Conservation (phyloP, 495 filamentous ascomycete species). For the Aspergillus mulundensis region DNA sequence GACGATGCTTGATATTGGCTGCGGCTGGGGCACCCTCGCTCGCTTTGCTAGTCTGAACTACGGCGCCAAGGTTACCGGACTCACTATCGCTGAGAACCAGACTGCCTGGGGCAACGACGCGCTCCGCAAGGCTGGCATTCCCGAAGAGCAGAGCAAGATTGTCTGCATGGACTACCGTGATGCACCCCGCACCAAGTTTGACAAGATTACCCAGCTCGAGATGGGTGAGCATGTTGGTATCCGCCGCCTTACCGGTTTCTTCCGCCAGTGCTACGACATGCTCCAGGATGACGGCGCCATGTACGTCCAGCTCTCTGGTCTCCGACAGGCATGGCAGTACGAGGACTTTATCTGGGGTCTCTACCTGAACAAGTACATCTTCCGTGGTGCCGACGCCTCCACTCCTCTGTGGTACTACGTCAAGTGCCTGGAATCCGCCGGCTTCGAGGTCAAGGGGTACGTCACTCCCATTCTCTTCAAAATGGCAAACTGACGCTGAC, state of each 20-base stretch:
- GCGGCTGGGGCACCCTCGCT: conserved; percentile 67
- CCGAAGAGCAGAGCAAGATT: conserved; percentile 57
- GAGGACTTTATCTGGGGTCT: conserved; percentile 72
- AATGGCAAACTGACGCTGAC: not conserved
- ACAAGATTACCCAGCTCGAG: conserved; percentile 69
- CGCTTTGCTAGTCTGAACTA: conserved; percentile 62
- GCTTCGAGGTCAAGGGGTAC: conserved; percentile 52
- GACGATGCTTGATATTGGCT: conserved; percentile 63
- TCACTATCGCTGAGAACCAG: conserved; percentile 67
- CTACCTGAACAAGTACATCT: conserved; percentile 76
- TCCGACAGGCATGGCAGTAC: conserved; percentile 68
- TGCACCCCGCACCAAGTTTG: conserved; percentile 55
- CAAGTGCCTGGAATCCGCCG: conserved; percentile 60
- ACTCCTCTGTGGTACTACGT: conserved; percentile 63
- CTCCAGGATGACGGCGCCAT: conserved; percentile 67
- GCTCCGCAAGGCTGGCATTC: conserved; percentile 54
- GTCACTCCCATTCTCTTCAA: not conserved
- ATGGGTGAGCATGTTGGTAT: conserved; percentile 74
- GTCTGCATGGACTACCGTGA: conserved; percentile 69
- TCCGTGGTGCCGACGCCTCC: conserved; percentile 67
- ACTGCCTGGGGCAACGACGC: conserved; percentile 69
- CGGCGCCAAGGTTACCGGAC: conserved; percentile 60
- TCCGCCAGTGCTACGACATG: conserved; percentile 63
- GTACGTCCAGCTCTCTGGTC: conserved; percentile 67
- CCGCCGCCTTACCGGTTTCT: conserved; percentile 57